Base-by-base conservation (phyloP, 805 yeast species). In the Candida yuanshanica region DNA sequence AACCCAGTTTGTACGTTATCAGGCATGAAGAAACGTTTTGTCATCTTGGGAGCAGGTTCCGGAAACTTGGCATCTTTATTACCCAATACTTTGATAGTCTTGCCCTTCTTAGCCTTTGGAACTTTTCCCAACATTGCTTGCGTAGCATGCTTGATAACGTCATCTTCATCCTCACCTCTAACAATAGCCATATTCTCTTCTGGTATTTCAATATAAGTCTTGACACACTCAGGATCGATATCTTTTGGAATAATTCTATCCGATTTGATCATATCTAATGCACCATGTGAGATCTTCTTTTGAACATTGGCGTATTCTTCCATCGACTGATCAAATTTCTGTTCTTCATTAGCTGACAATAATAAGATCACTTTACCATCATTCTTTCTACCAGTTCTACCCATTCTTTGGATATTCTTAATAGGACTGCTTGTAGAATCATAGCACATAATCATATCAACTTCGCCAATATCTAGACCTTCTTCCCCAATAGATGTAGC, bases 401-500 rank as follows among this genome's bases (percentile, higher is more conserved):
- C 99, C 95, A 93, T 88, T 52, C 99, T 68, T 59, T 93, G 99
- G 32, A 93, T 75, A 51, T 85, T 89, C 44, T 95, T 86, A 43
- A 93, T 91, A 0, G 98, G 97, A 35, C 96, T 87, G 22, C 89
- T 73, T 0, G 97, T 89, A 0, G 96, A 86, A 55, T 93, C 99
- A 62, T 79, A 93, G 57, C 96, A 90, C 7, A 93, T 72, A 50
- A 93, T 91, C 52, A 93, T 59, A 61, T 93, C 99, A 39, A 93
- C 99, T 59, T 95, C 97, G 24, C 99, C 99, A 50, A 93, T 95
- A 68, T 93, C 99, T 49, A 93, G 71, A 35, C 99, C 99, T 68
- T 93, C 99, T 60, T 93, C 99, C 36, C 98, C 99, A 56, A 93
- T 91, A 0, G 96, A 89, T 0, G 99, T 93, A 5, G 98, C 96